Evolutionary conservation across 345 rosid genomes (phyloP), one percentile per base, ranked within the genome.

Genomic region (Lumnitzera racemosa): DNA sequence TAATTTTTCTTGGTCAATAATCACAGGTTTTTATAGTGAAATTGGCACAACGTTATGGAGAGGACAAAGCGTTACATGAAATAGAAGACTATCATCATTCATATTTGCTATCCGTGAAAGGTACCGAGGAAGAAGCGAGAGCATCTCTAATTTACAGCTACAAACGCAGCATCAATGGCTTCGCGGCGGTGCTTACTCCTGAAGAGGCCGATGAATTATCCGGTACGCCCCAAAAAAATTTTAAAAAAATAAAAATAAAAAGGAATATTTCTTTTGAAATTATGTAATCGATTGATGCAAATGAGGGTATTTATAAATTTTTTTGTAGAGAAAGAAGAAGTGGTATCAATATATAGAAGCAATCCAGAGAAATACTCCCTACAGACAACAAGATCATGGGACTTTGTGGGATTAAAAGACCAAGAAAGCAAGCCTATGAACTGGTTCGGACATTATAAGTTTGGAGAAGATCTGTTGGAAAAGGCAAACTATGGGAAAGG

Each of bases 331-430:
- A 9, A 76, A 64, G 80, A 87, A 25, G 96, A 79, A 17, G 96
- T 91, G 52, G 75, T 67, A 15, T 76, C 87, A 2, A 84, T 91
- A 11, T 61, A 74, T 47, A 49, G 67, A 59, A 85, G 83, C 62
- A 55, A 78, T 1, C 76, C 82, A 24, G 65, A 72, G 59, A 75
- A 75, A 69, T 84, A 88, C 67, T 66, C 83, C n/a, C 11, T 74
- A 52, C 95, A 84, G 31, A 91, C 96, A 0, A 88, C 98, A 64
- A 68, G 98, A 68, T 91, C 98, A 52, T 91, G 98, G 98, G 79
- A 85, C 58, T 91, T 91, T 63, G 75, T 75, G 51, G 98, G 96
- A 13, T 62, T 91, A 54, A 71, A 86, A 9, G 82, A 61, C 23
- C 60, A 46, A 23, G 61, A 6, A 0, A 69, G 23, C 46, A 46